These are phyloP conservation scores for Melianthus villosus DNA, from an alignment of 441 rosid species.

Conservation along the genomic window DNA sequence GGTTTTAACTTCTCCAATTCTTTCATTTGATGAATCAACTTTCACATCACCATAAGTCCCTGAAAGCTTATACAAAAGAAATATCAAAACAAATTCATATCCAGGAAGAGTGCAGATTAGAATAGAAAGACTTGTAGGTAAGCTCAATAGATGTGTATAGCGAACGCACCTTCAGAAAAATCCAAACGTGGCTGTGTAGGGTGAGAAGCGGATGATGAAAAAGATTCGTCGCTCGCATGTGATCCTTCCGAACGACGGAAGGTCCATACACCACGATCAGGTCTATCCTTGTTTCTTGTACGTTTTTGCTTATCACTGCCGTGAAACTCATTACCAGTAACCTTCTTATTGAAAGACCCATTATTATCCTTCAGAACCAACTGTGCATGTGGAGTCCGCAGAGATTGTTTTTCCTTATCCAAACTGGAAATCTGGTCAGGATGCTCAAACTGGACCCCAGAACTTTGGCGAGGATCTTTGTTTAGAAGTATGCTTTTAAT, in stretches of 20 bases:
- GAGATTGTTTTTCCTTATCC: conserved; percentile 31
- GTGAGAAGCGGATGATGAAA: conserved; percentile 14
- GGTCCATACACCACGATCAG: conserved; percentile 45
- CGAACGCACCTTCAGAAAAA: conserved; percentile 20
- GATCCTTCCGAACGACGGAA: conserved; percentile 35
- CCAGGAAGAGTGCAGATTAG: not conserved
- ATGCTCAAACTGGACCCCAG: conserved; percentile 25
- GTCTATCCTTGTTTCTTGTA: conserved; percentile 45
- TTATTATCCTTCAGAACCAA: conserved; percentile 17
- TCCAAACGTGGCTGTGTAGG: conserved; percentile 11
- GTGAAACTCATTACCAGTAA: conserved; percentile 25
- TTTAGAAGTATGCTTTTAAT: conserved; percentile 32
- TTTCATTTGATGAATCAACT: conserved; percentile 13
- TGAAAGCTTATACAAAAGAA: conserved; percentile 11
- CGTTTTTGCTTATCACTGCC: conserved; percentile 42
- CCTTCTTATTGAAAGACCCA: conserved; percentile 20
- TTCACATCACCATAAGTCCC: conserved; percentile 24
- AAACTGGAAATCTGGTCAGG: conserved; percentile 21
- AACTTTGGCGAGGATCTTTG: conserved; percentile 21
- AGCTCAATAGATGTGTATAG: too few species aligned
- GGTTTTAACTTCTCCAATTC: conserved; percentile 15
- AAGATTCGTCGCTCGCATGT: conserved; percentile 25
- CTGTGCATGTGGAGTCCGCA: conserved; percentile 15
- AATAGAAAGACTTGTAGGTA: too few species aligned
- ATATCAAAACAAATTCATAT: not conserved